Conservation (phyloP, 1,284 basidiomycete species). For the Ustilago hordei region DNA sequence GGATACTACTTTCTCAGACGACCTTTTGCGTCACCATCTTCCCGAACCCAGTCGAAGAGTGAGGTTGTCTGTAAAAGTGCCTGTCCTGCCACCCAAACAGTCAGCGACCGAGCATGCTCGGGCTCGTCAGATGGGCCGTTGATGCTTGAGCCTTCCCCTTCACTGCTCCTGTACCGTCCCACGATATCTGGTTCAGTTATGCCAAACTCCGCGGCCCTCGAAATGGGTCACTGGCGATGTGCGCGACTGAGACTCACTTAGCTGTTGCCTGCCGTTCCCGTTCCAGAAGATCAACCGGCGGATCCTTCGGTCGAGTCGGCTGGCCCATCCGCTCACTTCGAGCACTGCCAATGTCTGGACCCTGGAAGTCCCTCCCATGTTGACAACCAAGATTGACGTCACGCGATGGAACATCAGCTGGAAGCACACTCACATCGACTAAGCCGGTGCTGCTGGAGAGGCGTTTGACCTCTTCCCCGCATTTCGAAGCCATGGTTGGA, state of each 20-base stretch:
- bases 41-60: no score
- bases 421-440: not conserved
- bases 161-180: not conserved
- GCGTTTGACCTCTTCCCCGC: not conserved
- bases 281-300: no score
- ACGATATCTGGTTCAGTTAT: not conserved
- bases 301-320: no score
- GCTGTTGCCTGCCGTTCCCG: not conserved
- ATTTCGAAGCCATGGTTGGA: not conserved
- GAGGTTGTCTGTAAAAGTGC: no score
- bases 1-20: not conserved
- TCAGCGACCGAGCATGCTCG: no score
- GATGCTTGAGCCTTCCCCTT: not conserved
- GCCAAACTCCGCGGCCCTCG: not conserved
- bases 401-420: not conserved
- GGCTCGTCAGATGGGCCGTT: no score
- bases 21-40: not conserved
- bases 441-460: not conserved
- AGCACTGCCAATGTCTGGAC: not conserved
- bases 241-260: not conserved
- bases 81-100: no score
- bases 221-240: not conserved
- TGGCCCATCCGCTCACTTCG: no score
- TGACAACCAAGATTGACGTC: constrained; percentile 2
- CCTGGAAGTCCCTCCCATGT: not conserved